Percentiles rank a stretch among this genome's conserved stretches.
Evolutionary conservation across 1,284 basidiomycete genomes (phyloP).

Genomic region (Leccinum subfulvum): DNA sequence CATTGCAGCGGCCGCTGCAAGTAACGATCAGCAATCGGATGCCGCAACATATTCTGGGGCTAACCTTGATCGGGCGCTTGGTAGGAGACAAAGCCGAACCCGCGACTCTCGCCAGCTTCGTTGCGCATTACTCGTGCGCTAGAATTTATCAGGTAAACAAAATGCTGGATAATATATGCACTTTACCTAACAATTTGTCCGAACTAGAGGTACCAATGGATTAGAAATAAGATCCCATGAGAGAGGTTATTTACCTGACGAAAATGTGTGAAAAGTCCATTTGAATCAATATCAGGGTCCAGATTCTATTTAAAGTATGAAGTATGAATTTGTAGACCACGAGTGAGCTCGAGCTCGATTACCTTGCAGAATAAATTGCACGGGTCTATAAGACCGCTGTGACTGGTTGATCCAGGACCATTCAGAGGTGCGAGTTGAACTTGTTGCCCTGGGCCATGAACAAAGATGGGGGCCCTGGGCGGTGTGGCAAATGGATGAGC

Average conservation of each 20-base stretch:
- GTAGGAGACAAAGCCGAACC: slow-evolving; percentile 95
- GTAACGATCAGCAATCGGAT: slow-evolving; percentile 1
- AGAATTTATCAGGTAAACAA: slow-evolving; percentile 12
- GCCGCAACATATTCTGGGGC: slow-evolving; percentile 7
- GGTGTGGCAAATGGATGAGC: slow-evolving; percentile 38
- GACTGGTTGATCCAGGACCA: slow-evolving; percentile 74
- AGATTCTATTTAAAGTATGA: slow-evolving; percentile 60
- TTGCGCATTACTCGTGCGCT: slow-evolving; percentile 95
- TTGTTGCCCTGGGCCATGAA: slow-evolving; percentile 87
- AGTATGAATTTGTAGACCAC: slow-evolving; percentile 9
- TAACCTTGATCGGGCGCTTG: slow-evolving; percentile 81
- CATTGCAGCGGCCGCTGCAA: slow-evolving; percentile 66
- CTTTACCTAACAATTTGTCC: slow-evolving; percentile 82
- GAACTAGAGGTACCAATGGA: slow-evolving; percentile 45
- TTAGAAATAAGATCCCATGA: slow-evolving; percentile 15
- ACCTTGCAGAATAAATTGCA: slow-evolving; percentile 91
- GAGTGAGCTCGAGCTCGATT: slow-evolving; percentile 3
- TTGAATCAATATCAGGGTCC: slow-evolving; percentile 81
- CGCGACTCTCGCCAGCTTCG: slow-evolving; percentile 78
- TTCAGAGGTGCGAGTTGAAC: slow-evolving; percentile 74
- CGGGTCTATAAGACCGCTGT: slow-evolving; percentile 86
- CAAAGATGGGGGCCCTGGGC: slow-evolving; percentile 46
- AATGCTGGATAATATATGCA: not conserved
- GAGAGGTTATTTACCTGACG: slow-evolving; percentile 52
- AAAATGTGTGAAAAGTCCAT: slow-evolving; percentile 80